phyloP scores from a whole-genome alignment of 164 flowering plant species.

The Piper longum region DNA sequence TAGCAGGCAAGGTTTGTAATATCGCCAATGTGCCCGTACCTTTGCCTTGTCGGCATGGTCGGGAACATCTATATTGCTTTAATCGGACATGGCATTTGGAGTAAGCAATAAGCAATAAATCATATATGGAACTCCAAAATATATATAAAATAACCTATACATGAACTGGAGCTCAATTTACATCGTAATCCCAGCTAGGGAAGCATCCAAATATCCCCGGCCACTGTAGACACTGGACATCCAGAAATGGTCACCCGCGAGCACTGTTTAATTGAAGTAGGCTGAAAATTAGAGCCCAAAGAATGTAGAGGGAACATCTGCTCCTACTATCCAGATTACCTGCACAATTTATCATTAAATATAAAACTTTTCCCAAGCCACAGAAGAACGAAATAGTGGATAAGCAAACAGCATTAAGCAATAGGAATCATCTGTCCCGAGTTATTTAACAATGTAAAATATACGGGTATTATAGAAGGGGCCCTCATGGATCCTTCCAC shows the following conservation, averaged over 20 bases:
- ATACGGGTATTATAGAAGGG: neutral
- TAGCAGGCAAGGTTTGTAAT: no score
- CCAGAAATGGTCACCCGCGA: slow-evolving; percentile 1
- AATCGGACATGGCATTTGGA: no score
- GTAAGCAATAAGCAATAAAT: no score
- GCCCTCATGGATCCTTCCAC: no score
- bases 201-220: slow-evolving; percentile 8
- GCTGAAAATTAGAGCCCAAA: slow-evolving; percentile 26
- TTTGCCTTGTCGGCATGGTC: no score
- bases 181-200: slow-evolving; percentile 14
- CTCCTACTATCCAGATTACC: slow-evolving; percentile 23
- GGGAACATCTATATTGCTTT: no score
- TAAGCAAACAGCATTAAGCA: neutral
- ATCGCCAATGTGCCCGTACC: no score
- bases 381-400: neutral
- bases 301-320: slow-evolving; percentile 20
- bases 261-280: slow-evolving; percentile 19
- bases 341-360: slow-evolving; percentile 18
- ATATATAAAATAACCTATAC: slow-evolving; percentile 24
- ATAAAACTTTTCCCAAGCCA: neutral
- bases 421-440: neutral
- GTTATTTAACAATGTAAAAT: no score
- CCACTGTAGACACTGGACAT: slow-evolving; percentile 3
- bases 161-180: slow-evolving; percentile 24
- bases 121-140: neutral